Percentiles rank a stretch among this genome's conserved stretches.
These are phyloP conservation scores for Citrus sinensis DNA, from an alignment of 345 rosid species.

Conservation along the genomic window DNA sequence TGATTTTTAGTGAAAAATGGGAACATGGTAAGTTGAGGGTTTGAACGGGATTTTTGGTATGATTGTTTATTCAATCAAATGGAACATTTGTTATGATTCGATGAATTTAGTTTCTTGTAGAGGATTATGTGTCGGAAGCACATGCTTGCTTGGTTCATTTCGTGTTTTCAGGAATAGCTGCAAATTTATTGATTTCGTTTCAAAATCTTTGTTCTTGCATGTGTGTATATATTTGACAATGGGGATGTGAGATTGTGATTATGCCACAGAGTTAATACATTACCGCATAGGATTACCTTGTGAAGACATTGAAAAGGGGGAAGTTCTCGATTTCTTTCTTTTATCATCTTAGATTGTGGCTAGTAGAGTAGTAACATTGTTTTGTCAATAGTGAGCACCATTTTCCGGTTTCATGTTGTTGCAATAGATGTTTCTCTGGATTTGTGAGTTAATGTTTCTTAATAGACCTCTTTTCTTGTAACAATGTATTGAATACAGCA, in stretches of 20 bases:
- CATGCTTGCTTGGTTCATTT: constrained; percentile 20
- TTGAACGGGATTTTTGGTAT: not conserved
- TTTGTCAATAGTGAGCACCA: not conserved
- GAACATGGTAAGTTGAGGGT: constrained; percentile 19
- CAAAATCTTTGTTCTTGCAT: not conserved
- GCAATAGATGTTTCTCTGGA: not conserved
- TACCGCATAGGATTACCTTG: not conserved
- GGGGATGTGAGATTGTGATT: not conserved
- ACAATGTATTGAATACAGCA: not conserved
- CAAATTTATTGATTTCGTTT: not conserved
- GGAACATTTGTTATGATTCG: constrained; percentile 20
- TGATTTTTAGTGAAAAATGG: constrained; percentile 9
- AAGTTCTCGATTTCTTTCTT: not conserved
- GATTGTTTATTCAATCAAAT: constrained; percentile 9
- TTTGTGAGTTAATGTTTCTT: not conserved
- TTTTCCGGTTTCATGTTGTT: not conserved
- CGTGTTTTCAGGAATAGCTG: not conserved
- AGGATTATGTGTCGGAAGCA: constrained; percentile 17
- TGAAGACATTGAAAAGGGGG: not conserved
- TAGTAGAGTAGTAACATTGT: not conserved
- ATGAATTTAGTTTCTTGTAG: constrained; percentile 15
- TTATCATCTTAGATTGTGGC: not conserved
- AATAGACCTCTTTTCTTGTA: not conserved
- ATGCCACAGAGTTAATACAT: not conserved
- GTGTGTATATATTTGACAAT: not conserved